These are phyloP conservation scores for Suhomyces canberraensis DNA, from an alignment of 805 yeast species.

Conservation along the genomic window DNA sequence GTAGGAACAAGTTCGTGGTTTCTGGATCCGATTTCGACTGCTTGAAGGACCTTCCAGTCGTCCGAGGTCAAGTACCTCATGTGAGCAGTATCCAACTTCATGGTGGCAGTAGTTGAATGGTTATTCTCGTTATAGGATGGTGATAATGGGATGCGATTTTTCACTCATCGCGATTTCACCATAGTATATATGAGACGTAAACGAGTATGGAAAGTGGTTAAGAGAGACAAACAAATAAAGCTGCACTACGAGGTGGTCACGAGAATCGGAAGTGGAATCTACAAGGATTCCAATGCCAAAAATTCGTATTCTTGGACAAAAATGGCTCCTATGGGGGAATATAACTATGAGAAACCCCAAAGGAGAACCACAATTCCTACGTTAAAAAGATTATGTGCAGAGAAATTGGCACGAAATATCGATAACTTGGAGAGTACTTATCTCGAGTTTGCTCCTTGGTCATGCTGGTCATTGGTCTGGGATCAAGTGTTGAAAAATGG, in stretches of 20 bases:
- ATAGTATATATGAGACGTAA: no score
- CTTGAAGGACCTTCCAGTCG: conserved; percentile 85
- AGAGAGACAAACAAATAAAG: no score
- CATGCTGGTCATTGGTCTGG: conserved; percentile 36
- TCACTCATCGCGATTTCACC: conserved; percentile 8
- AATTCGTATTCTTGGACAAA: conserved; percentile 13
- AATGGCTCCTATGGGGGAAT: conserved; percentile 16
- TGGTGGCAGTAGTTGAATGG: no score
- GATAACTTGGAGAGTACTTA: conserved; percentile 16
- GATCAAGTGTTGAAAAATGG: conserved; percentile 17
- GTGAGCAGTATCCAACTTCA: conserved; percentile 91
- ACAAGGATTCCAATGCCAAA: not conserved
- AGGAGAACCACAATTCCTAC: conserved; percentile 1
- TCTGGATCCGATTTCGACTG: conserved; percentile 85
- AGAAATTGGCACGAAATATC: conserved; percentile 26
- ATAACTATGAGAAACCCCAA: not conserved
- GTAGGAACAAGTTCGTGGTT: conserved; percentile 97
- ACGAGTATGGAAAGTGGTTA: no score
- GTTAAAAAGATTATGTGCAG: conserved; percentile 25
- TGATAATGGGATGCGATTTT: not conserved
- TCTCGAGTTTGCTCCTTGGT: conserved; percentile 24
- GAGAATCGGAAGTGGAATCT: not conserved
- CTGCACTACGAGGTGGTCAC: not conserved
- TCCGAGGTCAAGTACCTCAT: conserved; percentile 91
- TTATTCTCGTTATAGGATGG: no score